Evolutionary conservation across 2,329 filamentous ascomycete genomes (phyloP).

Genomic region (Pseudogymnoascus sp.): DNA sequence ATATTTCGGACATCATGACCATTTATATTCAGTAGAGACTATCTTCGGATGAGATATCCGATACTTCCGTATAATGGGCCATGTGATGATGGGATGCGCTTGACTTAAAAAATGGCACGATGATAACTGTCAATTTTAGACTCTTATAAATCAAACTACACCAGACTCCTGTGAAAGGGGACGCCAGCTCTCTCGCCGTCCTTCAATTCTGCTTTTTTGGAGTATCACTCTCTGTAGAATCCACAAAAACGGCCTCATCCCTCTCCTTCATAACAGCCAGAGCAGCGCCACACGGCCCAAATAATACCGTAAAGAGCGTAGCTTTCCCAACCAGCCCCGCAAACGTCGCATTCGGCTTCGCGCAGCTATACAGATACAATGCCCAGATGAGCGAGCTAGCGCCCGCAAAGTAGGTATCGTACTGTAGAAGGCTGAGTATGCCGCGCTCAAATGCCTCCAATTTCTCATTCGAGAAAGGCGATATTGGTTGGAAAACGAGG

Average conservation of each 20-base stretch:
- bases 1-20: too few species aligned
- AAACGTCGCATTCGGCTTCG: background rate
- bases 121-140: background rate
- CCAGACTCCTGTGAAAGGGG: background rate
- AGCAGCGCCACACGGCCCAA: background rate
- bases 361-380: background rate
- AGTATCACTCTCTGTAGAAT: background rate
- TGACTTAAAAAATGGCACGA: background rate
- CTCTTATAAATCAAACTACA: background rate
- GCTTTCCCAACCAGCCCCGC: background rate
- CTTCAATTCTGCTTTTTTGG: background rate
- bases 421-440: background rate
- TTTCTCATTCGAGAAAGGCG: background rate
- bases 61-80: too few species aligned
- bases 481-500: background rate
- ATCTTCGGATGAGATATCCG: background rate
- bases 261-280: background rate
- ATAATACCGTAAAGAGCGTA: background rate
- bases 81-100: background rate
- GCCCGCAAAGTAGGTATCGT: background rate
- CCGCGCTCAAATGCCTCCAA: background rate
- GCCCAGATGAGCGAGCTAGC: background rate
- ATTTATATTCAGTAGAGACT: background rate
- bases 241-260: background rate
- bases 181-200: too few species aligned